Base-by-base conservation (phyloP, 1,139 yeast species). In the Wickerhamiella infanticola region DNA sequence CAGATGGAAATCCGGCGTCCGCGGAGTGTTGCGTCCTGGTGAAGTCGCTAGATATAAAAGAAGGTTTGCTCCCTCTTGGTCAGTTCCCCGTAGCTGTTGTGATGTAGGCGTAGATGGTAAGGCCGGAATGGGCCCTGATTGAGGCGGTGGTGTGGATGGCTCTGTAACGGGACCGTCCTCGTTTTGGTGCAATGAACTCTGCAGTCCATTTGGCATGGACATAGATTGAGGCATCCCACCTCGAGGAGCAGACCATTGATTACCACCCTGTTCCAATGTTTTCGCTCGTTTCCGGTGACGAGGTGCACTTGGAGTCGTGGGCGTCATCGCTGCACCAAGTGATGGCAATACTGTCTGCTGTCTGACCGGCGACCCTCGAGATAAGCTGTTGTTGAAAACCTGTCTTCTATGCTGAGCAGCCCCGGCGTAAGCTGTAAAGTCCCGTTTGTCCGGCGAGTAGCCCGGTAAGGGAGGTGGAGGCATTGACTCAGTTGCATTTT, bases 21-120 rank as follows among this genome's bases (percentile, higher is more conserved):
- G 53, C 7, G 65, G 67, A 3, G 66, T 64, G 31, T 80, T 79
- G 0, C 88, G 85, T 0, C 90, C 80, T 1, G 95, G 95, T 3
- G 94, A 81, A 3, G 93, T 81, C 3, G 94, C 94, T 55, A 84
- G 68, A 60, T 75, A 84, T 77, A 84, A 74, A 50, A 84, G 69
- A 51, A 84, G 65, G 59, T 81, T 93, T 1, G 94, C 95, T 4
- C 94, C 95, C 60, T 79, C 83, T 49, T 74, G 78, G 47, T 71
- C 51, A 6, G 40, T 11, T 25, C 24, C 39, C 11, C 27, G 40
- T 9, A 33, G 27, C 18, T 27, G 23, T 18, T 18, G 18, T 13
- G 42, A 47, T 8, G 43, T 42, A 9, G 24, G n/a, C 26, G 44
- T 42, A 11, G 45, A 13, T 26, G 39, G 39, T n/a, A 35, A 13